Base-by-base conservation (phyloP, 73 alveolate species). In the Effrenium voratum region DNA sequence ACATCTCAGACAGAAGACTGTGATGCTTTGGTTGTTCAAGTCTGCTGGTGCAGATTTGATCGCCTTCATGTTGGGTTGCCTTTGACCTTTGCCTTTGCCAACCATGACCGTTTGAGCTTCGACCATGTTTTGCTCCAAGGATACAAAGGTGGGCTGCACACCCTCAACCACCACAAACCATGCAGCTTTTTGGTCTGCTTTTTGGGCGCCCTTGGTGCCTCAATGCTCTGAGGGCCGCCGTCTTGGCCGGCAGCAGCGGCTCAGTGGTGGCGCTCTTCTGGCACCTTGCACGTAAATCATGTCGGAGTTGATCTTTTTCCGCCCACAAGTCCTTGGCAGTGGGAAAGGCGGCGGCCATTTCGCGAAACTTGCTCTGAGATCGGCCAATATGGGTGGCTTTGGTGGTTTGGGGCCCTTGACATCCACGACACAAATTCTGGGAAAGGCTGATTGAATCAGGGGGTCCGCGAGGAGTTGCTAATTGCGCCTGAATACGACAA, bases 221-320 rank as follows among this genome's bases (percentile, higher is more conserved):
- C n/a, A 30, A 6, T 0, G 36, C 49, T 19, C 52, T 41, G 45
- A 87, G 95, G 96, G 96, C 96, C 16, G 96, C 96, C 49, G 45
- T 88, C 44, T 44, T 88, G 86, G 96, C 96, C 44, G 96, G 96
- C 32, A 88, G 96, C 96, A 88, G 96, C 32, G 96, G 96, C 55
- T 68, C 50, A 73, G 52, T 88, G 32, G 96, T 88, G 73, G 96
- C 75, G 41, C 96, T 88, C 24, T 88, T 63, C 75, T 88, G 96
- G 95, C 40, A 5, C 84, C 60, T 85, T 28, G 94, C 30, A 8
- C 34, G 30, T 30, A 6, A 28, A 19, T 34, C 44, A 26, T 6
- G 26, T 26, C 13, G 43, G 63, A 52, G 63, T 8, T 19, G 63
- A 12, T 8, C 19, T 8, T 52, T 8, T 8, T 19, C 63, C 8